Evolutionary conservation across 2,329 filamentous ascomycete species (phyloP), one percentile per base, ranked within the genome.

Genomic region (Aspergillus awamori): DNA sequence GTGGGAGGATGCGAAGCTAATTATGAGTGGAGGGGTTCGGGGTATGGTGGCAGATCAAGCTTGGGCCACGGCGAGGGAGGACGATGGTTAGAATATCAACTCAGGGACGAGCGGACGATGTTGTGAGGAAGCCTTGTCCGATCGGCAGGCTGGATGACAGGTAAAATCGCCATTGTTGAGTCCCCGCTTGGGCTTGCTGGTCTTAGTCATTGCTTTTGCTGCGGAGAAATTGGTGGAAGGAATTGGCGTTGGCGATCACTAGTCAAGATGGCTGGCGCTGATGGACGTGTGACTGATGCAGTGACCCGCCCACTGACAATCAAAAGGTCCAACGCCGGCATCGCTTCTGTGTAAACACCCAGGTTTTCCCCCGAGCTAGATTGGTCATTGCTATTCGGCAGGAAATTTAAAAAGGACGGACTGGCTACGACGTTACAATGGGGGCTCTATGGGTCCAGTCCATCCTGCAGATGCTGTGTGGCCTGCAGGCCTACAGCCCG

Each of bases 161-260:
- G 47, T 51, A 28, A 17, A 51, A 17, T 51, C 26, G 10, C 26
- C 24, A 30, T 17, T 30, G 47, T 30, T 51, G 24, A 51, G 26
- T 30, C 47, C 47, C 47, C 47, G 47, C 26, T n/a, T 28, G 24
- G 22, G 45, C 47, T 30, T 30, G 24, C 24, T 51, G 24, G 10
- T 8, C 47, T 51, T 51, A 30, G 47, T 30, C 24, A 30, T 51
- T 51, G 47, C 47, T 51, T 51, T 51, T 26, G 24, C 45, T 51
- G 47, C 47, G 47, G 47, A 30, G 45, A 30, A 49, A 49, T 49
- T n/a, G 15, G 22, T 49, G 45, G 41, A 45, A 45, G 41, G 41
- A 20, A 45, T 17, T 36, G 41, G 10, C 41, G 22, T 45, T 11
- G 41, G 20, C 41, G 41, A 45, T 45, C 41, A 45, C 22, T 36